Base-by-base conservation (phyloP, 106 monocot genomes). In the Hemerocallis citrina region DNA sequence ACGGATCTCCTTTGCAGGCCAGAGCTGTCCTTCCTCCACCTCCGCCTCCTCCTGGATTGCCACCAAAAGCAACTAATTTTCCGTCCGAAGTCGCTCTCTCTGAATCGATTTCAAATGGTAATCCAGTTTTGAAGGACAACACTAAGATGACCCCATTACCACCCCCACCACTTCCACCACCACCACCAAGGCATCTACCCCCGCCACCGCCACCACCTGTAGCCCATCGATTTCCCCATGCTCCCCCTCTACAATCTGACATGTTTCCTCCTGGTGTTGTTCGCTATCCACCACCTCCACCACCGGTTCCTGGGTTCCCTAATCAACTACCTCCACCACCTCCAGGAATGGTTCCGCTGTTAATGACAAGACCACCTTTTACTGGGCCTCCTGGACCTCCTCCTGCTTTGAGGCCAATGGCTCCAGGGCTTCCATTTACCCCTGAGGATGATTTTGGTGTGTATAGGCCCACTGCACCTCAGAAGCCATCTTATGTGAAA, bases 401-500 rank as follows among this genome's bases (percentile, higher is more conserved):
- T 52, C 67, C 63, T 46, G 44, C 74, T 55, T 43, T 64, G 36
- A 56, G 63, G 8, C 64, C 77, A 20, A 12, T 84, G 50, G 45
- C 58, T 15, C 62, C 63, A 36, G 80, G 75, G 30, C 52, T 17
- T 45, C 81, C 78, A 36, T 17, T 55, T 6, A 32, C 16, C 38
- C 72, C 57, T 39, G 77, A 76, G 28, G 78, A 81, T 43, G 78
- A 81, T 67, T 30, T 63, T 33, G 47, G 39, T 52, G 25, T 63
- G 5, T 68, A 59, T 14, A 73, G 41, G 48, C 74, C 85, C 15
- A 17, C 70, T 56, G 61, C 68, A 44, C 86, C 84, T 52, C 91
- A 65, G 19, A 91, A 88, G 66, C 96, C 96, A 63, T 98, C 96
- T 48, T 98, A 88, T 82, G 85, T 98, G 1, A 98, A 88, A 38